Evolutionary conservation across 306 rosid species (phyloP), one percentile per base, ranked within the genome.

Genomic region (Dalbergia cultrata): DNA sequence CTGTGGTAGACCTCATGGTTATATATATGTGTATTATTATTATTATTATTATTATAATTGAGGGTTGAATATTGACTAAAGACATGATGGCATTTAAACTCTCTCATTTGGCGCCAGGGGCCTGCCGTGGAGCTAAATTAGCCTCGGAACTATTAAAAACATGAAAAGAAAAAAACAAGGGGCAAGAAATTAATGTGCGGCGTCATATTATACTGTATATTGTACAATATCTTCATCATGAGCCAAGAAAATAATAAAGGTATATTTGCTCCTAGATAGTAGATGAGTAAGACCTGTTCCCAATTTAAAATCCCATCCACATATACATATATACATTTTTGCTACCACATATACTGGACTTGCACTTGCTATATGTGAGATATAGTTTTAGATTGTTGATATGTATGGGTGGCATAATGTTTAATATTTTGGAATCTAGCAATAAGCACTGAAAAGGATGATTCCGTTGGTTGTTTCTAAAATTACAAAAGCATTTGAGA

Each of bases 121-220:
- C 74, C 63, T 63, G 21, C 17, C 70, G 81, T 83, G 71, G 83
- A 82, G 68, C 10, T 16, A 71, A 44, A 13, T 59, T 67, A 76
- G 74, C 78, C 86, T 64, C 75, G 57, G 52, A 84, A 73, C 19
- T 13, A 39, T 73, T 18, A 1, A 73, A 21, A 16, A 33, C 14
- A 19, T 31, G 41, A 49, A 37, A 35, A 47, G 3, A 3, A 53
- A 26, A 26, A 2, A 21, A 21, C 1, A 26, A 64, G 26, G 26
- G 41, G 44, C 22, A 19, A 49, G 17, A 18, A 58, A 65, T 50
- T 44, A n/a, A 19, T 58, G 66, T 62, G 16, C 9, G 17, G 45
- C n/a, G 72, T 72, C 80, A 34, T 70, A n/a, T 44, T 80, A 58
- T 12, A 8, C 21, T 17, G 57, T 52, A 62, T 53, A 45, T 10